Conservation (phyloP, 148 eudicot genomes). For the Amaranthus cruentus region DNA sequence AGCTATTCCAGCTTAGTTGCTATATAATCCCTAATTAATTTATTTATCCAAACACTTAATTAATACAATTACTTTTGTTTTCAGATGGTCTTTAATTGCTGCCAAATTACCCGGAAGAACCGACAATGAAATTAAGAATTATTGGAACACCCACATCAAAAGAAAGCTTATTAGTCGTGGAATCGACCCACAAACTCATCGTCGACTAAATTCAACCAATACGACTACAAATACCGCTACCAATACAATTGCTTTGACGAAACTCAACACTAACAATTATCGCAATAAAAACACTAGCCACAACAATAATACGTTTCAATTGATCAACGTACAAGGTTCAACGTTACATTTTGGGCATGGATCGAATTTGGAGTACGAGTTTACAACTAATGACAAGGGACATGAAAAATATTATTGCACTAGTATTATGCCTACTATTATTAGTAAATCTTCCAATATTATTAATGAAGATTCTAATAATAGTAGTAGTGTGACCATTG, state of each 20-base stretch:
- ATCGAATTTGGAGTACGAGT: background rate
- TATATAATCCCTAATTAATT: rapidly evolving
- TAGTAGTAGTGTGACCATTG: constrained; percentile 27
- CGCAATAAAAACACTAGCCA: background rate
- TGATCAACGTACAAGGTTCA: constrained; percentile 31
- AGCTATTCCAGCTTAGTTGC: constrained; percentile 34
- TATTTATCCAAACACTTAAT: background rate
- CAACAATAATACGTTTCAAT: constrained; percentile 19
- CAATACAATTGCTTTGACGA: background rate
- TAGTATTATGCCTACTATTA: background rate
- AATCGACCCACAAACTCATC: constrained; percentile 40
- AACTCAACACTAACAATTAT: background rate
- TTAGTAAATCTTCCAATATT: constrained; percentile 5
- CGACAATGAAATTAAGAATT: constrained; percentile 45
- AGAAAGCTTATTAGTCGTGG: constrained; percentile 44
- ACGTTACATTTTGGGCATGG: constrained; percentile 25
- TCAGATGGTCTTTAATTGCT: constrained; percentile 47
- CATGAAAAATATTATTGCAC: background rate
- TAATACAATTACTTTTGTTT: background rate
- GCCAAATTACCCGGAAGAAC: constrained; percentile 40
- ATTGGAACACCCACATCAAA: constrained; percentile 49
- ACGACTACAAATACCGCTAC: background rate
- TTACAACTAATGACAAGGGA: background rate
- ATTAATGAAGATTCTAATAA: constrained; percentile 33
- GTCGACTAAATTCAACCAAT: constrained; percentile 9